Base-by-base conservation (phyloP, 768 basidiomycete species). In the Trametes cingulata region DNA sequence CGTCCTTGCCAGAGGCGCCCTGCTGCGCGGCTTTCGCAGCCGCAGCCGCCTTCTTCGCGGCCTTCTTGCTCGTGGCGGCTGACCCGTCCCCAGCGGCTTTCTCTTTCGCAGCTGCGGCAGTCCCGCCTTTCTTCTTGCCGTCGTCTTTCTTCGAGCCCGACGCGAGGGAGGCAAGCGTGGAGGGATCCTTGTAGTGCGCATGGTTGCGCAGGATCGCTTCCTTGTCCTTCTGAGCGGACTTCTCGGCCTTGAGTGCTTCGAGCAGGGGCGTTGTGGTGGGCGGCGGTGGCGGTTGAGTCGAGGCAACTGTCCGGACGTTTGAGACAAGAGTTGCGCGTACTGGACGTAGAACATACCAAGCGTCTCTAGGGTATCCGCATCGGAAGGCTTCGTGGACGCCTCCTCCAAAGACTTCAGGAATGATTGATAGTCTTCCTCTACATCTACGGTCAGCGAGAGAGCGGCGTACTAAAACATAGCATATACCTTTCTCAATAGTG, bases 201-300 rank as follows among this genome's bases (percentile, higher is more conserved):
- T 91, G 88, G 56, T 85, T 88, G 39, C 87, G 84, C 33, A 86
- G 75, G 58, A 87, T 90, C 27, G 84, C 76, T 66, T 88, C 86
- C 68, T 86, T 91, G 70, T 90, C 91, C 67, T 82, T 87, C 67
- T 85, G 82, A 0, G 76, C 76, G 33, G 73, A 80, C 69, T 88
- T 90, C 72, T 93, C 89, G 0, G 91, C 90, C 65, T 93, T 92
- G 63, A 98, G 85, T 0, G 95, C 93, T 69, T 96, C 95, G 47
- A 99, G 85, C 20, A 98, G 83, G 0, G 96, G 96, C 0, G 96
- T 97, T 0, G 90, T 88, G 63, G 87, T 95, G 1, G 91, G 90
- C 43, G 76, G 79, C 1, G 82, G 77, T 0, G 81, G 74, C 1
- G 83, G 79, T 63, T 86, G 86, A 12, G 78, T 79, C 3, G 88